phyloP scores from a whole-genome alignment of 2,329 filamentous ascomycete genomes.

The Spiromastix sp. region DNA sequence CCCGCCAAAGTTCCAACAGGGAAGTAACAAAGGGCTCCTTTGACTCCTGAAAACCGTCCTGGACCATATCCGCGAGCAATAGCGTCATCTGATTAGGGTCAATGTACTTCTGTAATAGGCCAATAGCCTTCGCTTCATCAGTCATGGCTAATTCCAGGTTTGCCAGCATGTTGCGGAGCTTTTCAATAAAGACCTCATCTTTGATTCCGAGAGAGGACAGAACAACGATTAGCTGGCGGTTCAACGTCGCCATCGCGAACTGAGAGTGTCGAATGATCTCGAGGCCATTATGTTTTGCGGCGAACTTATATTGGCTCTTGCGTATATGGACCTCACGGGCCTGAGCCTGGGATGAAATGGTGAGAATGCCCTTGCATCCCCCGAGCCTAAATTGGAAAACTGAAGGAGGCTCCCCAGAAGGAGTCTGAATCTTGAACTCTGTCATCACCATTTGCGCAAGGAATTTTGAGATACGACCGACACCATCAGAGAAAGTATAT shows the following conservation, averaged over 20 bases:
- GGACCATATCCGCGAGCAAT: constrained; percentile 62
- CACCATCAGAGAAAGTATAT: constrained; percentile 78
- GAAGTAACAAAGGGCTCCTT: constrained; percentile 75
- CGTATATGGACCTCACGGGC: constrained; percentile 65
- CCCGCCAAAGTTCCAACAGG: constrained; percentile 70
- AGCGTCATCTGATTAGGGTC: constrained; percentile 79
- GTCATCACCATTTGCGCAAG: constrained; percentile 63
- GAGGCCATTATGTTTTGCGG: constrained; percentile 56
- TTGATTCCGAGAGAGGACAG: constrained; percentile 66
- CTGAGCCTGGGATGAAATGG: constrained; percentile 58
- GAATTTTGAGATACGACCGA: constrained; percentile 79
- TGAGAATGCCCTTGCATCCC: constrained; percentile 83
- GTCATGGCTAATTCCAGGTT: constrained; percentile 61
- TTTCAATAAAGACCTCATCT: constrained; percentile 53
- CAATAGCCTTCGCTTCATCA: constrained; percentile 52
- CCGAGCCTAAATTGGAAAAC: constrained; percentile 87
- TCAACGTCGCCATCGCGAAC: constrained; percentile 68
- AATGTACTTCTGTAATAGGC: constrained; percentile 61
- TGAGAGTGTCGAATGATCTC: constrained; percentile 79
- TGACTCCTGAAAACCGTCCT: constrained; percentile 63
- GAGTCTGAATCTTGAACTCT: constrained; percentile 53
- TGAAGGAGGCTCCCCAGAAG: constrained; percentile 53
- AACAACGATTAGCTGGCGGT: constrained; percentile 83
- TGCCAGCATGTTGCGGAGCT: constrained; percentile 57
- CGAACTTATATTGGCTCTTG: constrained; percentile 81